Evolutionary conservation across 495 filamentous ascomycete species (phyloP).

Genomic region (Lepraria neglecta): DNA sequence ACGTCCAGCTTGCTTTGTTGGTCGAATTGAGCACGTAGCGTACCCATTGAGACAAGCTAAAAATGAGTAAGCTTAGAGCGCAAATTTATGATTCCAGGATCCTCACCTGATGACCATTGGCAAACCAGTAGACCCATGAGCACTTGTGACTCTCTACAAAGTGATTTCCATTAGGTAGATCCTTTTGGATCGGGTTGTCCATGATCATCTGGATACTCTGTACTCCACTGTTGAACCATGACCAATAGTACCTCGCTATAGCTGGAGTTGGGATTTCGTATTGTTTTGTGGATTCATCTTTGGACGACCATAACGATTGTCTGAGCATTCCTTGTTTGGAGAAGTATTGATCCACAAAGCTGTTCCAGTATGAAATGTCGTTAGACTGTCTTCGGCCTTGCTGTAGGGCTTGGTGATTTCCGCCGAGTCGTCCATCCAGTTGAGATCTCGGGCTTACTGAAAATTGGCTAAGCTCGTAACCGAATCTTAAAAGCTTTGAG

Average conservation of each 20-base stretch:
- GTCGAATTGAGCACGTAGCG: constrained; percentile 60
- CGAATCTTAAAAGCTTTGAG: constrained; percentile 61
- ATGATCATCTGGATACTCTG: constrained; percentile 71
- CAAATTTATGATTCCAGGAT: not conserved
- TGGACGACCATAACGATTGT: constrained; percentile 50
- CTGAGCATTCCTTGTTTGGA: constrained; percentile 62
- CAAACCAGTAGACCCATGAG: constrained; percentile 68
- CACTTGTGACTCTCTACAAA: constrained; percentile 56
- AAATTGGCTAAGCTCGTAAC: constrained; percentile 63
- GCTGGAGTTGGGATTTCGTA: constrained; percentile 72
- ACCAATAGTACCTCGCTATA: constrained; percentile 72
- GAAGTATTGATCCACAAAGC: constrained; percentile 71
- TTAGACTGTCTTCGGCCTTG: constrained; percentile 51
- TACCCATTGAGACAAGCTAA: constrained; percentile 59
- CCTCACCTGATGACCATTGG: constrained; percentile 62
- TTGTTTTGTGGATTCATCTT: constrained; percentile 53
- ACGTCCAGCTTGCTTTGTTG: constrained; percentile 63
- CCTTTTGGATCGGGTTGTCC: constrained; percentile 49
- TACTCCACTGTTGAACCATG: constrained; percentile 77
- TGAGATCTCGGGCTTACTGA: constrained; percentile 43
- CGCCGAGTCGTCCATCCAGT: constrained; percentile 25
- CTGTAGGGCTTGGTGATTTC: constrained; percentile 25
- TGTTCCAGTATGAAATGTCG: constrained; percentile 64
- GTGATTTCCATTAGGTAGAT: constrained; percentile 54
- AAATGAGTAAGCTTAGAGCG: constrained; percentile 25